Base-by-base conservation (phyloP, 441 rosid species). In the Adansonia rubrostipa region DNA sequence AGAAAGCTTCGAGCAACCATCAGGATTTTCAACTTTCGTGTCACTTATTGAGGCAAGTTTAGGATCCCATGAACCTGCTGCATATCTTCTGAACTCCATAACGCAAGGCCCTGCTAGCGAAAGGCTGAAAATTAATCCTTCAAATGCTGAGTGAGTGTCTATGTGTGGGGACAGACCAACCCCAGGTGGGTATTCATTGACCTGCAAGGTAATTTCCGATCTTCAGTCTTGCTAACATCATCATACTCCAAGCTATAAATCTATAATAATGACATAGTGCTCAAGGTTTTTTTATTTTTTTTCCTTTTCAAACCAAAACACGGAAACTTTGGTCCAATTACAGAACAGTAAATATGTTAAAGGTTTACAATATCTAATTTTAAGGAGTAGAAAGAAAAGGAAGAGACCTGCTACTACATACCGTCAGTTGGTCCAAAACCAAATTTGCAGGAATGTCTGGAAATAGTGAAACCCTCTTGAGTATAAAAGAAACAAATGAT, bases 91-190 rank as follows among this genome's bases (percentile, higher is more conserved):
- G 79, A 96, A 96, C 80, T 96, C 99, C 99, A 96, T 93, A 63
- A 93, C 86, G 86, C 98, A 93, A 82, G 99, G 98, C 79, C 99
- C 99, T 51, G 97, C 95, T 90, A 93, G 83, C 71, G 98, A 93
- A 84, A 96, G 97, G 86, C 97, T 96, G 84, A 92, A 96, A 78
- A 96, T 93, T 69, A 85, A 90, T 81, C 91, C 98, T 81, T 88
- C 94, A 80, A 96, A 96, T 63, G 99, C 99, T 36, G 99, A 93
- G 88, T 96, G 99, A 63, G 97, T 96, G 84, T 96, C 99, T 83
- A 93, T 90, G 88, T 93, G 99, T 64, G 99, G 99, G 51, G 99
- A 92, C 82, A 93, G 86, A 72, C 99, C 98, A 78, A 96, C 99
- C 77, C 99, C 98, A 75, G 88, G 83, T 19, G 95, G 99, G 80